Base-by-base conservation (phyloP, 2,329 filamentous ascomycete genomes). In the Cercospora sp. region DNA sequence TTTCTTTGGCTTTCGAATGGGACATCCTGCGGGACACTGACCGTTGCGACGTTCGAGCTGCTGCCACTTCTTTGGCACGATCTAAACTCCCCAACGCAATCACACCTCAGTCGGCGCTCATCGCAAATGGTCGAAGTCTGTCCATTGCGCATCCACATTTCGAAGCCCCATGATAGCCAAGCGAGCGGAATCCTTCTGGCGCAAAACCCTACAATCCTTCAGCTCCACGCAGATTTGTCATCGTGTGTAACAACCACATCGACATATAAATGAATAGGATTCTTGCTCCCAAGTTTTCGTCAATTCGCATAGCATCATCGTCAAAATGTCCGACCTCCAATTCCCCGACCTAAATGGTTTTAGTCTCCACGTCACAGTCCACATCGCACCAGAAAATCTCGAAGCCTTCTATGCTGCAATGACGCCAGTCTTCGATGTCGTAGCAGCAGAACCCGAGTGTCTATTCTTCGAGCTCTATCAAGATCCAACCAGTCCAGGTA, bases 341-440 rank as follows among this genome's bases (percentile, higher is more conserved):
- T 10, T 60, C 10, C 66, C 66, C n/a, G 30, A 61, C 16, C 51
- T 71, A 10, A n/a, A 60, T 3, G 24, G 30, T 13, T 68, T 72
- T 60, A 67, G 66, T 30, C 63, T 72, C 13, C 70, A 71, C 40
- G 68, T 71, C 28, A 71, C 66, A 26, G 58, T 70, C 32, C 65
- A 68, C 45, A 66, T 73, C 65, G 63, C 61, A 18, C 61, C 67
- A n/a, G 57, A 59, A 18, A 65, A 70, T 16, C 43, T 69, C 43
- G 55, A 61, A 9, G 51, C 59, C 12, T 72, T 72, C 63, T 60
- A 70, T 24, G 51, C 59, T 1, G 69, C 69, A 28, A 67, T 70
- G 61, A 70, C 70, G 30, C 70, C 68, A 51, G 65, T 58, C 57
- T 73, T 72, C 61, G 69, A 71, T 16, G 55, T 58, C 2, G 63